Conservation (phyloP, 352 stramenopile species). For the Pythium aquatile region DNA sequence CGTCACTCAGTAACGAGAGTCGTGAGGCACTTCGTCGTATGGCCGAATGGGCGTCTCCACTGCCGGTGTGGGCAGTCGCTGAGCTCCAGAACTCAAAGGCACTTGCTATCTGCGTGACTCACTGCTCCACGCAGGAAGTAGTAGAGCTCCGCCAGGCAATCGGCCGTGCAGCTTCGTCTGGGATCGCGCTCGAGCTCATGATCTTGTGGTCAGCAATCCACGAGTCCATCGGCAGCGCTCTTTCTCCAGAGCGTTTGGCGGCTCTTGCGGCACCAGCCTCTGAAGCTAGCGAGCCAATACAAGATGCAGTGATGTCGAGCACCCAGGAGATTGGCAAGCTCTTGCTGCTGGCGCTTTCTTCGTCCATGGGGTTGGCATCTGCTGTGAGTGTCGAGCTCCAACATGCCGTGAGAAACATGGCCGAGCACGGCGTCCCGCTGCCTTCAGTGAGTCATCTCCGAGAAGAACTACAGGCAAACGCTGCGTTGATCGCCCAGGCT, state of each 20-base stretch:
- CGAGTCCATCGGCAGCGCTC: constrained; percentile 21
- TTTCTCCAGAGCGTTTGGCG: constrained; percentile 21
- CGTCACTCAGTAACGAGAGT: neutral
- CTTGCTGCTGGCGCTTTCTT: constrained; percentile 25
- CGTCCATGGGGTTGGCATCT: constrained; percentile 26
- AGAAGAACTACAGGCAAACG: constrained; percentile 16
- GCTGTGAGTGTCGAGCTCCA: constrained; percentile 32
- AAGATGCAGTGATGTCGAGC: constrained; percentile 13
- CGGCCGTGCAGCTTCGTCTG: constrained; percentile 18
- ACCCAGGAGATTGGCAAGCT: constrained; percentile 27
- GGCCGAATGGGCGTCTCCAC: constrained; percentile 11
- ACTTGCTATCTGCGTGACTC: neutral
- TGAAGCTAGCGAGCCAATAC: neutral
- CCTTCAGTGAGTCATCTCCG: constrained; percentile 6
- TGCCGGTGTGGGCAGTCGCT: neutral
- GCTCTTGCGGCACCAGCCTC: constrained; percentile 7
- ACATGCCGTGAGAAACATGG: constrained; percentile 30
- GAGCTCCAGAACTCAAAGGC: constrained; percentile 7
- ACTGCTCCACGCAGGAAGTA: constrained; percentile 19
- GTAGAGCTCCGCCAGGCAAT: constrained; percentile 28
- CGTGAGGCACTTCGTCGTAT: constrained; percentile 16
- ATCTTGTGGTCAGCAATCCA: constrained; percentile 33
- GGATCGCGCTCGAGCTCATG: constrained; percentile 28
- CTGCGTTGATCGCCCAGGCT: constrained; percentile 9
- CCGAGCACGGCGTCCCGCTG: constrained; percentile 19